These are phyloP conservation scores for Salix brachista DNA, from an alignment of 345 rosid genomes.

Conservation along the genomic window DNA sequence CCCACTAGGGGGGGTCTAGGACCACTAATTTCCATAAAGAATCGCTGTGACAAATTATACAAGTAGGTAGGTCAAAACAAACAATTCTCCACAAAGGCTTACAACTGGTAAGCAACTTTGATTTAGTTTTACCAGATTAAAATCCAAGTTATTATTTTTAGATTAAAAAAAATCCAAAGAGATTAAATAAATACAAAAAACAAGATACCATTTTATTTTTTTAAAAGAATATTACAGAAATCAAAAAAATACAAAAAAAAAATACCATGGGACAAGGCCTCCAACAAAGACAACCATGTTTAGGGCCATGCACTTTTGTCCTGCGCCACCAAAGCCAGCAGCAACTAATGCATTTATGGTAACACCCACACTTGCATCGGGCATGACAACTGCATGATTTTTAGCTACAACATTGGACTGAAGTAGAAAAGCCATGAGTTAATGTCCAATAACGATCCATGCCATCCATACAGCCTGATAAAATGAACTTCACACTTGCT, in stretches of 20 bases:
- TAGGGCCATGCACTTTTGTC: constrained; percentile 53
- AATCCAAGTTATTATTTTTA: not conserved
- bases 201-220: too few species aligned
- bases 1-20: not conserved
- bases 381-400: constrained; percentile 59
- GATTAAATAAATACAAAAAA: too few species aligned
- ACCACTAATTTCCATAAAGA: not conserved
- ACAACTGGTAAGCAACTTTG: not conserved
- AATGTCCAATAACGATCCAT: not conserved
- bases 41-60: not conserved
- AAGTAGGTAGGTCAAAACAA: not conserved
- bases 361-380: constrained; percentile 57
- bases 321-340: constrained; percentile 62
- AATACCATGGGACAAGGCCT: constrained; percentile 46
- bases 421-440: constrained; percentile 20
- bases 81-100: not conserved
- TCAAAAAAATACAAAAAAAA: not conserved
- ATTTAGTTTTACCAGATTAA: not conserved
- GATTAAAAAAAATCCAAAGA: too few species aligned
- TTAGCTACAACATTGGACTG: constrained; percentile 52
- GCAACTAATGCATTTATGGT: constrained; percentile 54
- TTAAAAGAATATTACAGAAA: too few species aligned
- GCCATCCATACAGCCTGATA: not conserved
- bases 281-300: constrained; percentile 55
- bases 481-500: not conserved